Evolutionary conservation across 495 filamentous ascomycete genomes (phyloP), one percentile per base, ranked within the genome.

Genomic region (Amphirosellinia nigrospora): DNA sequence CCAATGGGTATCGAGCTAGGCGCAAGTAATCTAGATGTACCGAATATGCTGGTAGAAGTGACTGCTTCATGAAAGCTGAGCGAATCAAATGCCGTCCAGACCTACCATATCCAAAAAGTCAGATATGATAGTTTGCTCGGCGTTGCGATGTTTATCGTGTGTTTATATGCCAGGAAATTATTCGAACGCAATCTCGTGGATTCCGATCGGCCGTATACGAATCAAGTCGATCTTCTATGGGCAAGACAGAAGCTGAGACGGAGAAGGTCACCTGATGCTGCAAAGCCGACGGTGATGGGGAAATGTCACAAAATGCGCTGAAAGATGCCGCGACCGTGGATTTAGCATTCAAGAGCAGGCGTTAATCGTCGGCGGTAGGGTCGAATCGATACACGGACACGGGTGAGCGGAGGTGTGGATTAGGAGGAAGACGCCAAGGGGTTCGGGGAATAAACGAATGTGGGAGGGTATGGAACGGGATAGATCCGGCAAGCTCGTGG

Each of bases 391-490:
- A 16, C 15, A 58, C 32, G 55, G 32, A 32, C 30, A 16, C 50
- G 52, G 63, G 15, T 16, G 32, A 23, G n/a, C 46, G 63, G 52
- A 41, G 63, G 28, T 23, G 4, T 26, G 38, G 52, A 52, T 11
- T 4, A 41, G 66, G 45, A 62, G 34, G 26, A 23, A 53, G 55
- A 68, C 43, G 53, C 15, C 53, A 48, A 7, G 32, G 7, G 55
- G 55, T 15, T 21, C 30, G 19, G 55, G 45, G 19, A 62, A 50
- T 45, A 39, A 69, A 69, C 43, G 56, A 68, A 39, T 48, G 55
- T 50, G 15, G 21, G 41, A 60, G 30, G n/a, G 50, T 36, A 30
- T 39, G 41, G 11, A 38, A 45, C 16, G 34, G 13, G 23, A 48
- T 62, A 3, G 23, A 28, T 59, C 16, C 38, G 30, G 26, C 6